Conservation (phyloP, 768 basidiomycete species). For the Tylopilus vinaceipallidus region DNA sequence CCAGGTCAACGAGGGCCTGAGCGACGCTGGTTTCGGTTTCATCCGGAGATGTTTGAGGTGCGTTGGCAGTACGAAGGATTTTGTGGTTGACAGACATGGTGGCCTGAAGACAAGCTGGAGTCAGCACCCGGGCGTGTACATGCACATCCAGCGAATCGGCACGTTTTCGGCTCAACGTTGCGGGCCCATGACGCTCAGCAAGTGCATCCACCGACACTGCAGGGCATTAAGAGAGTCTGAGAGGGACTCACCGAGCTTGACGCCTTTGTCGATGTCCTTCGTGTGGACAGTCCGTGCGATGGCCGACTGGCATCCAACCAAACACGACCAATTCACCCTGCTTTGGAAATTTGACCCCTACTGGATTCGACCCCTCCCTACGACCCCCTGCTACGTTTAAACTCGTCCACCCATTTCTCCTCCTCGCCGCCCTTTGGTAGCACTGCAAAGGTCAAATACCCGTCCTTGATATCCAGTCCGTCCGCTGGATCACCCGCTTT, state of each 20-base stretch:
- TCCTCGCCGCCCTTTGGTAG: conserved; percentile 76
- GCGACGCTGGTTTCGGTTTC: conserved; percentile 90
- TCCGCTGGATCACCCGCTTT: conserved; percentile 63
- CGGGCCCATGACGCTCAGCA: conserved; percentile 19
- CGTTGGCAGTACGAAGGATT: conserved; percentile 95
- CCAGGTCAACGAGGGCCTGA: conserved; percentile 95
- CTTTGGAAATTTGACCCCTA: conserved; percentile 16
- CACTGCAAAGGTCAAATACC: conserved; percentile 76
- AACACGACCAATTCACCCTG: conserved; percentile 28
- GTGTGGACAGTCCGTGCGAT: conserved; percentile 12
- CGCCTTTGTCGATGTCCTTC: conserved; percentile 51
- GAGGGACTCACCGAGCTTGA: conserved; percentile 67
- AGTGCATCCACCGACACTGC: conserved; percentile 14
- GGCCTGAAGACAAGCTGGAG: conserved; percentile 19
- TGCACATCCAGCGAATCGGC: conserved; percentile 57
- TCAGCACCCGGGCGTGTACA: conserved; percentile 44
- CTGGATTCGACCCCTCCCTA: conserved; percentile 6
- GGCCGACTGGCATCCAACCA: conserved; percentile 18
- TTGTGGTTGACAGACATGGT: conserved; percentile 80
- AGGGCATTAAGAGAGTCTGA: conserved; percentile 25
- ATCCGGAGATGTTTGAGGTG: conserved; percentile 84
- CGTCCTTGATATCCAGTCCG: conserved; percentile 82
- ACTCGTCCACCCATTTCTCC: conserved; percentile 83
- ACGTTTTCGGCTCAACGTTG: conserved; percentile 21
- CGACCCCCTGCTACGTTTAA: conserved; percentile 56